Evolutionary conservation across 2,329 filamentous ascomycete species (phyloP).

Genomic region (Xylaria sp.): DNA sequence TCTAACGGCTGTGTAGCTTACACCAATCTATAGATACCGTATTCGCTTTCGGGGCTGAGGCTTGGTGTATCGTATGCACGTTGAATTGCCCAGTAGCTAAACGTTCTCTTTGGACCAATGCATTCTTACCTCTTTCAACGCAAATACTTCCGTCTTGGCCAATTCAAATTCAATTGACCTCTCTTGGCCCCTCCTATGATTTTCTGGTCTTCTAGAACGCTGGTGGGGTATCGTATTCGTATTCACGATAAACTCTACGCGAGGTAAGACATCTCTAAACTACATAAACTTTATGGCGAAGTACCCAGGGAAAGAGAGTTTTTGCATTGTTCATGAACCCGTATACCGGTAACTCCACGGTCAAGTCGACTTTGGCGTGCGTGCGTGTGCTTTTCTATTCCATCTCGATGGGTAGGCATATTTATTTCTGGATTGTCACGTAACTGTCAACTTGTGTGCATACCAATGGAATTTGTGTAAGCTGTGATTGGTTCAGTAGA

Average conservation of each 20-base stretch:
- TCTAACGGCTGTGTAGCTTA: neutral
- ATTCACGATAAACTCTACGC: neutral
- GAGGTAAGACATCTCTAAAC: neutral
- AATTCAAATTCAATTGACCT: no score
- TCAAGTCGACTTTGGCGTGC: neutral
- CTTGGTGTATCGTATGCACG: neutral
- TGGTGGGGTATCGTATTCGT: constrained; percentile 15
- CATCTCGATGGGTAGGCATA: neutral
- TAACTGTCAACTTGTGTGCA: neutral
- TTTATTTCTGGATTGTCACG: neutral
- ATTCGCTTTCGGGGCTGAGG: constrained; percentile 19
- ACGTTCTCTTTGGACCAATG: neutral
- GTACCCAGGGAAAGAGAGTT: neutral
- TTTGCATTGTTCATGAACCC: neutral
- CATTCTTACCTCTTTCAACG: neutral
- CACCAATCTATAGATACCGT: constrained; percentile 4
- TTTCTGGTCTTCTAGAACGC: neutral
- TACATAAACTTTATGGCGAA: neutral
- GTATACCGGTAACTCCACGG: neutral
- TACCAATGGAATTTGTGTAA: neutral
- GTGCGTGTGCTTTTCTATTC: neutral
- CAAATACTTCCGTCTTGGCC: no score
- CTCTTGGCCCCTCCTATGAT: neutral
- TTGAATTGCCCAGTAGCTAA: neutral
- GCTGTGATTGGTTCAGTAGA: constrained; percentile 14